phyloP scores from a whole-genome alignment of 306 rosid genomes.

The Macrotyloma uniflorum region DNA sequence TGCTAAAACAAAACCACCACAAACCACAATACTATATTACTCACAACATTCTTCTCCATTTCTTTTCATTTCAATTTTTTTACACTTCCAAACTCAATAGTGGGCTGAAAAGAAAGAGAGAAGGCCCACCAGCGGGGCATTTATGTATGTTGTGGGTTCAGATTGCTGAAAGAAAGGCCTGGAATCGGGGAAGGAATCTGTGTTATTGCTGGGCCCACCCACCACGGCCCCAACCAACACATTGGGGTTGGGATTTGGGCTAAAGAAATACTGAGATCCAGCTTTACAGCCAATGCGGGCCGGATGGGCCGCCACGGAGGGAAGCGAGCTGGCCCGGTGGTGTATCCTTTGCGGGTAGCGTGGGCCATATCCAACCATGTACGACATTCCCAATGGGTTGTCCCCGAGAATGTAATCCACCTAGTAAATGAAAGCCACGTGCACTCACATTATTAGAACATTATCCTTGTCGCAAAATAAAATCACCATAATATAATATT shows the following conservation, averaged over 20 bases:
- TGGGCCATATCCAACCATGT: slow-evolving; percentile 95
- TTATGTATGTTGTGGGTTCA: slow-evolving; percentile 92
- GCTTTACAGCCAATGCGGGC: slow-evolving; percentile 82
- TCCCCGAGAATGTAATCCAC: slow-evolving; percentile 96
- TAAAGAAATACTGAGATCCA: slow-evolving; percentile 66
- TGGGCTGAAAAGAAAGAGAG: slow-evolving; percentile 88
- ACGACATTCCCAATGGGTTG: slow-evolving; percentile 88
- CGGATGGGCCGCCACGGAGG: slow-evolving; percentile 75
- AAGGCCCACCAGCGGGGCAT: slow-evolving; percentile 89
- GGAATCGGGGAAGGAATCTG: slow-evolving; percentile 85
- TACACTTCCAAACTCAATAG: slow-evolving; percentile 41
- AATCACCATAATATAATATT: neutral
- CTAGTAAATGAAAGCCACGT: slow-evolving; percentile 49
- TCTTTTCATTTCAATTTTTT: neutral
- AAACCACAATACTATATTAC: slow-evolving; percentile 30
- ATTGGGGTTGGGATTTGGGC: slow-evolving; percentile 85
- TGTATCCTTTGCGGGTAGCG: slow-evolving; percentile 92
- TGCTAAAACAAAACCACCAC: slow-evolving; percentile 27
- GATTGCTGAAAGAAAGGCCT: slow-evolving; percentile 90
- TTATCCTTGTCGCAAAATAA: neutral
- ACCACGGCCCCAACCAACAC: slow-evolving; percentile 80
- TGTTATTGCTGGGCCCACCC: slow-evolving; percentile 82
- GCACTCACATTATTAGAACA: neutral
- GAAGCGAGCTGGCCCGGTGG: slow-evolving; percentile 86
- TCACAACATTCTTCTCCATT: slow-evolving; percentile 20